Base-by-base conservation (phyloP, 2,329 filamentous ascomycete species). In the Sodiomyces alkalinus region DNA sequence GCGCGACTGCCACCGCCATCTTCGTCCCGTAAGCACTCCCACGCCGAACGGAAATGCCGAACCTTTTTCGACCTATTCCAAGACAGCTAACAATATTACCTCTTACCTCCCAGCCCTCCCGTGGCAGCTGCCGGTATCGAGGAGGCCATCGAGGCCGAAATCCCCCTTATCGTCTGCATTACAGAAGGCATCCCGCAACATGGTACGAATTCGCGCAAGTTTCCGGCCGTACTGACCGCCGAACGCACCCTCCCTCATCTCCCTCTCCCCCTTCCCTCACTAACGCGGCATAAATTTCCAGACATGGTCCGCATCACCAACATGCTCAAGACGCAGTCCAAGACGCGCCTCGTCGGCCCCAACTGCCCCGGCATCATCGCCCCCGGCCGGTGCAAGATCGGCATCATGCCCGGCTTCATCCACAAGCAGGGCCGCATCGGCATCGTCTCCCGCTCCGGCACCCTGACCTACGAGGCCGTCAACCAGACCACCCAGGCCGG, bases 321-420 rank as follows among this genome's bases (percentile, higher is more conserved):
- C 56, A 93, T 96, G 58, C 73, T 98, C 54, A 96, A 94, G 73
- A 82, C 86, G 31, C 90, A 98, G 65, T 76, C 64, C 68, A 96
- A 96, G 74, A 94, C 87, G 43, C 80, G 90, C 52, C 72, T 98
- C 48, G 85, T 96, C 38, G 87, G 87, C 43, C 87, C 87, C 50
- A 98, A 96, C 69, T 98, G 90, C 68, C 90, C 90, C 40, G 90
- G 87, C 56, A 87, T 96, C 61, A 96, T 96, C 58, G 87, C 69
- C 31, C 72, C 73, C 36, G 90, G 87, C 47, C 87, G 92, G 74
- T 98, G 90, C 75, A 98, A 98, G 69, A 96, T 98, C 52, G 90
- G 90, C 53, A 98, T 98, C 65, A 96, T 98, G 90, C 83, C 90
- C 41, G 90, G 90, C 48, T 94, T 96, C 71, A 96, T 98, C 65